Evolutionary conservation across 805 yeast genomes (phyloP), one percentile per base, ranked within the genome.

Genomic region (Ogataea paraovalis): DNA sequence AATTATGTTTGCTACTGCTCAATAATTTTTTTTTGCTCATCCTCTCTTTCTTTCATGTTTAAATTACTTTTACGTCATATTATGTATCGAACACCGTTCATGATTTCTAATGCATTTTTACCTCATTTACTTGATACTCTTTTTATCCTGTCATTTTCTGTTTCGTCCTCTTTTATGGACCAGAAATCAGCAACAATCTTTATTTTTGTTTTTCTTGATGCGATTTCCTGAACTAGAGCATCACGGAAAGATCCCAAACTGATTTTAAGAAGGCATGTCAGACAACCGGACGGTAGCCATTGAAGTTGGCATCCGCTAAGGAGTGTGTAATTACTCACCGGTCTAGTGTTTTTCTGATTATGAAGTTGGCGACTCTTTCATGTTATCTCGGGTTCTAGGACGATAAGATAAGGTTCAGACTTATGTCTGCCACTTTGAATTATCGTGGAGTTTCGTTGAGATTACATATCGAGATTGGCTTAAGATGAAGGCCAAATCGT

Each of bases 211-310:
- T 25, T 25, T 10, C 7, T 25, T 25, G 10, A 25, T 12, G 9
- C 27, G 20, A 16, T 39, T 16, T 16, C n/a, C n/a, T n/a, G n/a
- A n/a, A n/a, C n/a, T n/a, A n/a, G n/a, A n/a, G n/a, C n/a, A n/a
- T n/a, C n/a, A n/a, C n/a, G n/a, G n/a, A n/a, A 25, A 25, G 10
- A 10, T 25, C 28, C 9, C 6, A 25, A 25, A 10, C 28, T 7
- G 28, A 10, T 25, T 25, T 25, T 25, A n/a, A 14, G 22, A 22
- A 20, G 32, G 37, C 53, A 53, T 49, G 57, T 64, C 60, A 68
- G 72, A 66, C 66, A 63, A 69, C 74, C 74, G 78, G 78, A 72
- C 77, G 78, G 77, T 74, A 69, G 79, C 78, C 72, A 62, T 65
- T 64, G 69, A 70, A 69, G 74, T 67, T 65, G 75, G 76, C 70